phyloP scores from a whole-genome alignment of 129 eudicot species.

The Escallonia herrerae region DNA sequence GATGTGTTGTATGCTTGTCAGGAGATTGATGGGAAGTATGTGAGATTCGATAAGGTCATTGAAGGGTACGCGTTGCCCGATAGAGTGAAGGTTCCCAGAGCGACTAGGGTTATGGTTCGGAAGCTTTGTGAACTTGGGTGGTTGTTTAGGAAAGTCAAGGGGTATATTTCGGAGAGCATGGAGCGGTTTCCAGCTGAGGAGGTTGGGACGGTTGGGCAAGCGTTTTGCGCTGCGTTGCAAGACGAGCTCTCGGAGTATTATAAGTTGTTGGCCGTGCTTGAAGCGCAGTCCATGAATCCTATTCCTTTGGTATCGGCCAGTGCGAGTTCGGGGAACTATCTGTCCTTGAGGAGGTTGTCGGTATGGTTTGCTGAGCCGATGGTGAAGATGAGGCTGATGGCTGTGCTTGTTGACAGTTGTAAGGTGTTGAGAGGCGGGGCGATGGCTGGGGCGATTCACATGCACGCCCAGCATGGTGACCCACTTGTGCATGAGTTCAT shows the following conservation, averaged over 20 bases:
- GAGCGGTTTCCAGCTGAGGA: conserved; percentile 62
- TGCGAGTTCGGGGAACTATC: conserved; percentile 67
- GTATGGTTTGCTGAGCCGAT: conserved; percentile 96
- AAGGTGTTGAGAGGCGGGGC: conserved; percentile 88
- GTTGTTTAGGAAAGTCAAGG: conserved; percentile 87
- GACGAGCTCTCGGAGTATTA: conserved; percentile 90
- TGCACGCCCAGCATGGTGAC: conserved; percentile 99
- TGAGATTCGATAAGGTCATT: conserved; percentile 50
- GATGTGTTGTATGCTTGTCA: conserved; percentile 95
- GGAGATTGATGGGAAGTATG: conserved; percentile 91
- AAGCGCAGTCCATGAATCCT: conserved; percentile 78
- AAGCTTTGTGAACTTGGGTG: conserved; percentile 92
- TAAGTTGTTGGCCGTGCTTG: conserved; percentile 83
- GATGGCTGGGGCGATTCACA: conserved; percentile 98
- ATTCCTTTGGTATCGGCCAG: conserved; percentile 72
- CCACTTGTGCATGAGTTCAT: conserved; percentile 91
- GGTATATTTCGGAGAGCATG: conserved; percentile 66
- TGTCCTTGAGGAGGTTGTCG: conserved; percentile 76
- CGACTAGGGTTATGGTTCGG: conserved; percentile 54
- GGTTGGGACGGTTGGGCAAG: conserved; percentile 97
- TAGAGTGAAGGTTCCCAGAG: conserved; percentile 50
- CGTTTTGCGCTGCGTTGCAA: conserved; percentile 94
- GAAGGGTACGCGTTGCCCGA: conserved; percentile 66
- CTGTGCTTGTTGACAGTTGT: conserved; percentile 87
- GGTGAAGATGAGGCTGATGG: conserved; percentile 97